Base-by-base conservation (phyloP, 1,284 basidiomycete species). In the Pisolithus thermaeus region DNA sequence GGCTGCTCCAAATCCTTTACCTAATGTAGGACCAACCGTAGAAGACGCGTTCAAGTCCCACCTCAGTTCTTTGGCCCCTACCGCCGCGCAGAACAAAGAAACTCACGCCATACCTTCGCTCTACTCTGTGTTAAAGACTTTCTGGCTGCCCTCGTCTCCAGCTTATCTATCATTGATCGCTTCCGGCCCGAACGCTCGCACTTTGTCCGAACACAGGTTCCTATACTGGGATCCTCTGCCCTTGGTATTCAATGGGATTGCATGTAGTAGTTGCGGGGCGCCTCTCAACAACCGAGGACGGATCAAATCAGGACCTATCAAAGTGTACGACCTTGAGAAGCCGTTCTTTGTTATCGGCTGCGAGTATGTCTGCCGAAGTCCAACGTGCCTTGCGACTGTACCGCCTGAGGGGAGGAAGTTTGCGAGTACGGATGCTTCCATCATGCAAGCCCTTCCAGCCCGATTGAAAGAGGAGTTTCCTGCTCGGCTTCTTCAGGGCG, bases 341-440 rank as follows among this genome's bases (percentile, higher is more conserved):
- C 84, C 86, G 2, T 89, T 89, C 69, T 89, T 83, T 61, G 76
- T 89, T 61, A 87, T 89, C 40, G 86, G 83, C n/a, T 86, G 85
- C 61, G 83, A 86, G 62, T 89, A 89, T 55, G 71, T 75, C 3
- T 89, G 86, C 62, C 75, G 72, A 50, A 79, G 75, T 27, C 49
- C 65, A 1, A 43, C 66, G 27, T 84, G 79, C 63, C 56, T 69
- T 30, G 62, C 68, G 18, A 60, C 64, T 23, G 66, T 66, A 23
- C 64, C 66, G 6, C 51, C 73, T 1, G 80, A 81, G 35, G 81
- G 80, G 0, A 77, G 83, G 38, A 79, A 73, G 55, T 87, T 81
- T 58, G 79, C 82, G 1, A 84, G 81, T 62, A 87, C 83, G 1
- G 86, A 89, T 58, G 71, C 77, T 2, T 78, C 80, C 5, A 82